Evolutionary conservation across 176 grass and related monocot species (phyloP).

Genomic region (Eleusine coracana): DNA sequence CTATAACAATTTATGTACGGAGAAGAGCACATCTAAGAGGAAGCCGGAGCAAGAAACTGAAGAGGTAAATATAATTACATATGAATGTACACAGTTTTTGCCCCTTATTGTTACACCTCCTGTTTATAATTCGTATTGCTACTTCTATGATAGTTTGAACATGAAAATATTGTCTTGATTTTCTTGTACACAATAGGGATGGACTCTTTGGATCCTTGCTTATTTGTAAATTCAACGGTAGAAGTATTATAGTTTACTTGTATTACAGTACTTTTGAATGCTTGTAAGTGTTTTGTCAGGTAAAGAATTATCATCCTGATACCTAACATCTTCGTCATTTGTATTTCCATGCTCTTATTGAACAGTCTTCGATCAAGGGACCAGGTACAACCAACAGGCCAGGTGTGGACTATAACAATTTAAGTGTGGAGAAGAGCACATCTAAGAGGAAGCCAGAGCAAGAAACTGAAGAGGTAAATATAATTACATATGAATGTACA

Average conservation of each 20-base stretch:
- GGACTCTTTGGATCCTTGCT: background rate
- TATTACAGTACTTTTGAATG: background rate
- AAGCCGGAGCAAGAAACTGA: constrained; percentile 57
- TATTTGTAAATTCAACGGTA: constrained; percentile 7
- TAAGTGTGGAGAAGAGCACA: constrained; percentile 42
- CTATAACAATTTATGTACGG: background rate
- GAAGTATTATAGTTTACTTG: background rate
- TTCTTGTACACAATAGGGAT: no score
- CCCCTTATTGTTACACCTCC: background rate
- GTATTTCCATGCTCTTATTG: background rate
- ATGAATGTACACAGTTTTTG: no score
- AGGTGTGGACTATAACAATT: background rate
- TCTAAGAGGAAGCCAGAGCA: constrained; percentile 64
- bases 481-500: background rate
- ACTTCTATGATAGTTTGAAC: background rate
- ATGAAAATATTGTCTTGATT: no score
- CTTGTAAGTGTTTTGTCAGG: background rate
- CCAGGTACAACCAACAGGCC: constrained; percentile 53
- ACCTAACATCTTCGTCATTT: background rate
- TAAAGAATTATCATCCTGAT: constrained; percentile 2
- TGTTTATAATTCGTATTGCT: background rate
- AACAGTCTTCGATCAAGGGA: constrained; percentile 42
- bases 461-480: constrained; percentile 57
- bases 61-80: constrained; percentile 39
- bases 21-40: constrained; percentile 60